Base-by-base conservation (phyloP, 2,329 filamentous ascomycete genomes). In the Colletotrichum scovillei region DNA sequence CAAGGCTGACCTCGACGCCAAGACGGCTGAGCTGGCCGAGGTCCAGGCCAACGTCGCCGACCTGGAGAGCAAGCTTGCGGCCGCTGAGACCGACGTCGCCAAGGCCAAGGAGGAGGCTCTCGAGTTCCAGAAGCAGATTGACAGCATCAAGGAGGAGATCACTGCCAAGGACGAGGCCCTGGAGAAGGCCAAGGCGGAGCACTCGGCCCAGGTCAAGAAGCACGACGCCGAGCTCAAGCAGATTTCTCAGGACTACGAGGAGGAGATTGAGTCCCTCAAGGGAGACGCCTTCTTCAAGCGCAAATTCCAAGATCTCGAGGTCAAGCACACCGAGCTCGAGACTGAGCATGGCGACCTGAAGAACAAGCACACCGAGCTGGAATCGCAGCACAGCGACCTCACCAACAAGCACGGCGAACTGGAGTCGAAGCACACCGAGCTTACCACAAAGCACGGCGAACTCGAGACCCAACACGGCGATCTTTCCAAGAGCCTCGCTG, bases 241-340 rank as follows among this genome's bases (percentile, higher is more conserved):
- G 73, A 80, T 92, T 67, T 90, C 89, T 1, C 84, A 88, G 75
- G 90, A 92, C 76, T 91, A 91, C 75, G 88, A 92, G 78, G 85
- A 87, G n/a, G 90, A 92, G 79, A 92, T 92, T 67, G 90, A 92
- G 77, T 88, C 88, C 70, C 86, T 92, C 19, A 87, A 88, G 69
- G 90, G 89, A 26, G 90, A 92, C 74, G 90, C 90, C 16, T 89
- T 89, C 79, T 91, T 91, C 81, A 91, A 91, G 82, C 88, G 88
- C 75, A 90, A 91, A 80, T 92, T 89, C 74, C 86, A 91, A 72
- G 88, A 90, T 49, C 85, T 92, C 6, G 89, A 92, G 78, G 80
- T 80, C 5, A 87, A 91, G 79, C 88, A 92, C 79, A 84, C 84
- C 12, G 88, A 90, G 76, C 83, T 89, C 58, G 80, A 82, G 74